Percentiles rank a stretch among this genome's conserved stretches.
Evolutionary conservation across 1,284 basidiomycete genomes (phyloP).

Genomic region (Trichosporon sp.): DNA sequence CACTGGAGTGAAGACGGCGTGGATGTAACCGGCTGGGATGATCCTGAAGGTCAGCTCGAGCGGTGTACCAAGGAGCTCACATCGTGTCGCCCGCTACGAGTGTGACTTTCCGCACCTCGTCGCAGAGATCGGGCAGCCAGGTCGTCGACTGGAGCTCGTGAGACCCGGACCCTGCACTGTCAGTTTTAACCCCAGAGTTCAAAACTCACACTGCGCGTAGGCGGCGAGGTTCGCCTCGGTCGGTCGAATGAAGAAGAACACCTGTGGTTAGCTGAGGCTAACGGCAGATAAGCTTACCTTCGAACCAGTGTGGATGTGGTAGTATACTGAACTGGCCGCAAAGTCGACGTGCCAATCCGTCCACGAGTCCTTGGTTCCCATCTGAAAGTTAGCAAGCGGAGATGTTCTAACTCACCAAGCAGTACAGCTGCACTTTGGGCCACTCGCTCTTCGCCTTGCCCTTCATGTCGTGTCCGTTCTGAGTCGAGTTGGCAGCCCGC

Average conservation of each 20-base stretch:
- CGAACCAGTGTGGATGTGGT: constrained; percentile 78
- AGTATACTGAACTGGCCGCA: constrained; percentile 92
- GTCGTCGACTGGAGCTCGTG: constrained; percentile 75
- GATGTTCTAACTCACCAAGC: constrained; percentile 71
- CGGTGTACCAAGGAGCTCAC: constrained; percentile 53
- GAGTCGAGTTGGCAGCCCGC: constrained; percentile 46
- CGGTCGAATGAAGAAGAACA: constrained; percentile 93
- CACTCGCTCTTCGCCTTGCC: constrained; percentile 57
- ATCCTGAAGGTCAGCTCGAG: constrained; percentile 59
- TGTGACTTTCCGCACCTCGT: constrained; percentile 83
- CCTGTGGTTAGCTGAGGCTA: constrained; percentile 57
- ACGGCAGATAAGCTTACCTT: constrained; percentile 62
- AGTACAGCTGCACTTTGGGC: constrained; percentile 95
- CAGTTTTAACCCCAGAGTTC: not conserved
- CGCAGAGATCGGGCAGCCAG: constrained; percentile 81
- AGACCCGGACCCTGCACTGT: constrained; percentile 67
- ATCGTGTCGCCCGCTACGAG: constrained; percentile 85
- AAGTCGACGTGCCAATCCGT: constrained; percentile 98
- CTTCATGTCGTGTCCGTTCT: constrained; percentile 13
- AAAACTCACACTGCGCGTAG: constrained; percentile 55
- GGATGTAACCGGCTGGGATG: constrained; percentile 95
- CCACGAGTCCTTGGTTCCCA: constrained; percentile 67
- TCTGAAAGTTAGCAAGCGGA: constrained; percentile 46
- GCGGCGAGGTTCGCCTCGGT: constrained; percentile 85
- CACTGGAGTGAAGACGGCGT: constrained; percentile 88